Evolutionary conservation across 2,329 filamentous ascomycete species (phyloP), one percentile per base, ranked within the genome.

Genomic region (Daldinia sp.): DNA sequence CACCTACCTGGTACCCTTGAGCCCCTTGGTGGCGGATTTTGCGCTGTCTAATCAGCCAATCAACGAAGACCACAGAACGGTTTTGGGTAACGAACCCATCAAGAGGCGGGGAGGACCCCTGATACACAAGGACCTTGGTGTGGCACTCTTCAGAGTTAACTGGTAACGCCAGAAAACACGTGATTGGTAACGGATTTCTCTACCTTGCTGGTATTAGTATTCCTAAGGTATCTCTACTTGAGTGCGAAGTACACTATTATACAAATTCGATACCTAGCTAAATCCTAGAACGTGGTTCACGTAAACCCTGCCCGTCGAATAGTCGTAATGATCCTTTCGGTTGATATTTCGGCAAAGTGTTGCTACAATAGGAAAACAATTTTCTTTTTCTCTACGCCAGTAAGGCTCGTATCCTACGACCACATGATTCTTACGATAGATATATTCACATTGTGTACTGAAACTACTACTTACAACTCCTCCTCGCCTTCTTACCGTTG

Each of bases 51-150:
- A 25, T 13, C 21, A n/a, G 17, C 64, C 64, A 67, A 67, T 63
- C 64, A 67, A 15, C 32, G 23, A 47, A 7, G 32, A 19, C n/a
- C 27, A 35, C 8, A 25, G 19, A 29, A n/a, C 54, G 30, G 25
- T 52, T 39, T 57, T 27, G 41, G 39, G 48, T 37, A 21, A 21
- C 25, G 35, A 48, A 15, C 39, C 50, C 11, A 7, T 43, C 15
- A 19, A 60, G 63, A 66, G 54, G 64, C 49, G 57, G 61, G 64
- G 39, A 45, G 45, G 64, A 61, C 41, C 64, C 64, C 51, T 61
- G 61, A 58, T 27, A 21, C 37, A 30, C 61, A 61, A 64, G 61
- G 57, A 47, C 30, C 45, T 29, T 30, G 45, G 45, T 48, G 25
- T 48, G 21, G 45, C 45, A 48, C n/a, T 30, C 15, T 48, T 29